phyloP scores from a whole-genome alignment of 83 land plant genomes.

The Thuja plicata region DNA sequence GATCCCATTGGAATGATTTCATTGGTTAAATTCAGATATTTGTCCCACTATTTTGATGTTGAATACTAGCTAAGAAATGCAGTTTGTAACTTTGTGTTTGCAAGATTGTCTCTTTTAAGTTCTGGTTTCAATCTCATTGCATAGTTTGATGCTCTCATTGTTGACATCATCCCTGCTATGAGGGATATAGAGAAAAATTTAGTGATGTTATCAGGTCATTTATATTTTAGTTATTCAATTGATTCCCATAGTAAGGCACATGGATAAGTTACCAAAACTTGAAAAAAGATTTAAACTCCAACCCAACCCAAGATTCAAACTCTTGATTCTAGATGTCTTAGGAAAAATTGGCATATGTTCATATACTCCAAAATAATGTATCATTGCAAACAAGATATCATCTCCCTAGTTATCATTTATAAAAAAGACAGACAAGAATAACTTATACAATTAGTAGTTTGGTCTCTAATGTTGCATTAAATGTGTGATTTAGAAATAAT shows the following conservation, averaged over 20 bases:
- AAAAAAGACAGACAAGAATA: neutral
- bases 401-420: neutral
- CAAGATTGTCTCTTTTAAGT: neutral
- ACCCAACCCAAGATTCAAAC: neutral
- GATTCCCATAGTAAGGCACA: neutral
- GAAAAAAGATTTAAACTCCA: too few species aligned
- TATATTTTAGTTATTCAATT: too few species aligned
- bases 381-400: neutral
- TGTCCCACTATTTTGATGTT: neutral
- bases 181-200: neutral
- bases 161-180: neutral
- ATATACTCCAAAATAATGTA: neutral
- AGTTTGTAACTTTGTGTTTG: neutral
- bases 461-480: neutral
- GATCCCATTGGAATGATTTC: too few species aligned
- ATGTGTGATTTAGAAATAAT: neutral
- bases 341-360: neutral
- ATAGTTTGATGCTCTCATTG: neutral
- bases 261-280: neutral
- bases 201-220: neutral
- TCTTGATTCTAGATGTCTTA: neutral
- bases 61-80: neutral
- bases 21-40: too few species aligned
- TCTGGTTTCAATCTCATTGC: neutral
- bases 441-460: neutral